phyloP scores from a whole-genome alignment of 2,329 filamentous ascomycete species.

The Fusarium armeniacum region DNA sequence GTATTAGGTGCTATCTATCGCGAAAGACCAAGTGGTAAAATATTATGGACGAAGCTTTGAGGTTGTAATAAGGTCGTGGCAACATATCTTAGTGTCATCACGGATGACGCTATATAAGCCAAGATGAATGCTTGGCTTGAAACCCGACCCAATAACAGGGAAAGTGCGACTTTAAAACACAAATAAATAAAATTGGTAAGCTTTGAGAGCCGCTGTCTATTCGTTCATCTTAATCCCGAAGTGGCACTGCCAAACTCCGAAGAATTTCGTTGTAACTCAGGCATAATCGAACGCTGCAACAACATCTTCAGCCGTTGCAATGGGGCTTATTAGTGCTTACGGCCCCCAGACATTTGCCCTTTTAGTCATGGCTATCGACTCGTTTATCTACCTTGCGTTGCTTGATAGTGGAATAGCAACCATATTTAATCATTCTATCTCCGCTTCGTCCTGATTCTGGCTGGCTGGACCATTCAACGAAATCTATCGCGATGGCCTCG shows the following conservation, averaged over 20 bases:
- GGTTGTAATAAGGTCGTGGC: background rate
- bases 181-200: conserved; percentile 1
- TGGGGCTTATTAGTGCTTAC: conserved; percentile 28
- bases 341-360: conserved; percentile 8
- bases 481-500: conserved; percentile 28
- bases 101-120: background rate
- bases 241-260: background rate
- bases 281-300: conserved; percentile 8
- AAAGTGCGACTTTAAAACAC: background rate
- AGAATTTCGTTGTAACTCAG: background rate
- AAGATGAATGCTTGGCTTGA: background rate
- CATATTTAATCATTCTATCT: conserved; percentile 11
- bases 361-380: background rate
- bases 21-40: background rate
- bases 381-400: background rate
- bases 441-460: background rate
- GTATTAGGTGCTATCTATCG: no score
- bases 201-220: background rate
- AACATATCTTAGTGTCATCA: background rate
- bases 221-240: background rate
- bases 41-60: background rate
- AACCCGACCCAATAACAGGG: background rate
- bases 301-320: background rate
- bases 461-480: background rate
- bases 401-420: background rate